Percentiles rank a stretch among this genome's conserved stretches.
phyloP scores from a whole-genome alignment of 768 basidiomycete genomes.

The Paxillus ammoniavirescens region DNA sequence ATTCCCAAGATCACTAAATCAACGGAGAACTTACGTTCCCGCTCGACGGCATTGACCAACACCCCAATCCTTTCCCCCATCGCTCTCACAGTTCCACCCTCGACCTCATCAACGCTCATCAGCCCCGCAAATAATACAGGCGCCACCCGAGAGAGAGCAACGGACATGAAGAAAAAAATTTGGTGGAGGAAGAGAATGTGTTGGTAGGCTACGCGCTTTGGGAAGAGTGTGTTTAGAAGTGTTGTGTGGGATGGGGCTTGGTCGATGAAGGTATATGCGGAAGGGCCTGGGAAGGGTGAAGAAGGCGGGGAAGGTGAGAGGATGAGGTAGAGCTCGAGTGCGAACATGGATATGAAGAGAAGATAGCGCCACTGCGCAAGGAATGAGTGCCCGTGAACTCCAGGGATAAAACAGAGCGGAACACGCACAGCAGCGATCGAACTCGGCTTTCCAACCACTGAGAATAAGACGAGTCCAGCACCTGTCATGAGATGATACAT shows the following conservation, averaged over 20 bases:
- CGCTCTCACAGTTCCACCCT: conserved; percentile 28
- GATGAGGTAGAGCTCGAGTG: conserved; percentile 63
- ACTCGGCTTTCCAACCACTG: conserved; percentile 57
- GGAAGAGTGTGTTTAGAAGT: conserved; percentile 49
- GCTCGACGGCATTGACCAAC: conserved; percentile 46
- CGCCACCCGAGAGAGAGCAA: conserved; percentile 68
- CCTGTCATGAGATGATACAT: conserved; percentile 68
- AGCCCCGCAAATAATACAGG: conserved; percentile 58
- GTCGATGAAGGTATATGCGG: conserved; percentile 26
- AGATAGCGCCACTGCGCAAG: conserved; percentile 72
- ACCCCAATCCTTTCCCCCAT: conserved; percentile 44
- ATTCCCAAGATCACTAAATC: not conserved
- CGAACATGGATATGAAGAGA: conserved; percentile 60
- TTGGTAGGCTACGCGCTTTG: conserved; percentile 68
- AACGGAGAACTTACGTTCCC: conserved; percentile 45
- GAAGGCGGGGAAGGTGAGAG: conserved; percentile 52
- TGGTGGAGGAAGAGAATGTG: conserved; percentile 78
- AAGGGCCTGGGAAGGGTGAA: conserved; percentile 2
- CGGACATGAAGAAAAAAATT: conserved; percentile 68
- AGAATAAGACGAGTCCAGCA: conserved; percentile 57
- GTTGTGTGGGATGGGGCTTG: conserved; percentile 11
- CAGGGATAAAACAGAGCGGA: not conserved
- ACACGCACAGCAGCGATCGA: conserved; percentile 63
- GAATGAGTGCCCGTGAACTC: conserved; percentile 8
- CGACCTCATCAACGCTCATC: conserved; percentile 27